Evolutionary conservation across 257 asterid genomes (phyloP).

Genomic region (Solanum clarkiae): DNA sequence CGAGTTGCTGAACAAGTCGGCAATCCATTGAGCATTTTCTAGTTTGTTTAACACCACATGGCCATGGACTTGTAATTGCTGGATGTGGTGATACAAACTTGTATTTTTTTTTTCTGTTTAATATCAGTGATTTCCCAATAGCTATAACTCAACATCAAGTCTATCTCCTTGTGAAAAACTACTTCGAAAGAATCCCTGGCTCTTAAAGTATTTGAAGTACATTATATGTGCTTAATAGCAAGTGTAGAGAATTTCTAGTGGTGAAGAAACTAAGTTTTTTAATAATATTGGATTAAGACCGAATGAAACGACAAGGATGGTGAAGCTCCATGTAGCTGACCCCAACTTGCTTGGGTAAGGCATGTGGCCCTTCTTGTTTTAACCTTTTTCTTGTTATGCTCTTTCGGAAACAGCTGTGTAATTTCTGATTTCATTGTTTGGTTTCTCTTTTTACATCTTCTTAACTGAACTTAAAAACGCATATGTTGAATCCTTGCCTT

Average conservation of each 20-base stretch:
- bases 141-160: not conserved
- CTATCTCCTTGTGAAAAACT: not conserved
- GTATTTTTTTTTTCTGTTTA: not conserved
- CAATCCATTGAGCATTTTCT: not conserved
- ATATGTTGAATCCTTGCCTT: not conserved
- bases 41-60: not conserved
- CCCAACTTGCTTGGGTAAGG: not conserved
- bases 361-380: not conserved
- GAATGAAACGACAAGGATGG: not conserved
- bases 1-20: not conserved
- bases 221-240: not conserved
- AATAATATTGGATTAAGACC: not conserved
- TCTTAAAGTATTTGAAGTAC: not conserved
- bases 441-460: not conserved
- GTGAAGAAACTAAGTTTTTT: not conserved
- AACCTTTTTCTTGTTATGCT: not conserved
- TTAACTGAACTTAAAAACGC: not conserved
- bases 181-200: not conserved
- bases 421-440: not conserved
- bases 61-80: not conserved
- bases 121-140: not conserved
- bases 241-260: not conserved
- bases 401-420: not conserved
- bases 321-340: not conserved
- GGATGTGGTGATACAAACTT: not conserved